phyloP scores from a whole-genome alignment of 176 grass and related monocot genomes.

The Zizania latifolia region DNA sequence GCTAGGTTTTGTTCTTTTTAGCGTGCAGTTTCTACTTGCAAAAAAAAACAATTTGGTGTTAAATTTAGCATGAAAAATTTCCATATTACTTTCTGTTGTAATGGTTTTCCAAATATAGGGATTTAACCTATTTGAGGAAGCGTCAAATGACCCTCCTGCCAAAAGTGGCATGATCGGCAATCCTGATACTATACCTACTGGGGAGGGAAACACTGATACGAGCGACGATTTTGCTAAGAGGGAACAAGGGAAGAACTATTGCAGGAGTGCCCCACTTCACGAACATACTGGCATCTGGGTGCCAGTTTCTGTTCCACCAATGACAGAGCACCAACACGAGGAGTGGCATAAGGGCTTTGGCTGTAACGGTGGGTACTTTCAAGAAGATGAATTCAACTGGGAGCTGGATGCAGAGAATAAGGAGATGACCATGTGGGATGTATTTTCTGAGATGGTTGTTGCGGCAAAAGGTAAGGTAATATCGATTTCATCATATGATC shows the following conservation, averaged over 20 bases:
- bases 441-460: slow-evolving; percentile 58
- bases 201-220: background rate
- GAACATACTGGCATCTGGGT: slow-evolving; percentile 73
- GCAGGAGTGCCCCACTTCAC: slow-evolving; percentile 45
- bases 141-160: background rate
- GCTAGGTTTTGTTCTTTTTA: background rate
- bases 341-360: slow-evolving; percentile 45
- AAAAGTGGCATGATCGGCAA: background rate
- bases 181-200: slow-evolving; percentile 11
- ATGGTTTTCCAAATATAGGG: background rate
- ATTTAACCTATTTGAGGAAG: slow-evolving; percentile 32
- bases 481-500: slow-evolving; percentile 12
- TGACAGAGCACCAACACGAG: slow-evolving; percentile 36
- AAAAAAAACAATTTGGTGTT: background rate
- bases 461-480: slow-evolving; percentile 32
- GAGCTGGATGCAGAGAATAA: slow-evolving; percentile 36
- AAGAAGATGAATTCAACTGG: slow-evolving; percentile 54
- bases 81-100: background rate
- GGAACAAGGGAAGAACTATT: slow-evolving; percentile 36
- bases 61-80: background rate
- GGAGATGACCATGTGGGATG: slow-evolving; percentile 75
- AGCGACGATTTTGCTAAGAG: slow-evolving; percentile 5
- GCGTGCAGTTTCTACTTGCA: background rate
- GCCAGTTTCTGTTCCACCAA: slow-evolving; percentile 63
- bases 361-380: too few relatives aligned